These are phyloP conservation scores for Panicum virgatum DNA, from an alignment of 202 grass and related monocot species.

Conservation along the genomic window DNA sequence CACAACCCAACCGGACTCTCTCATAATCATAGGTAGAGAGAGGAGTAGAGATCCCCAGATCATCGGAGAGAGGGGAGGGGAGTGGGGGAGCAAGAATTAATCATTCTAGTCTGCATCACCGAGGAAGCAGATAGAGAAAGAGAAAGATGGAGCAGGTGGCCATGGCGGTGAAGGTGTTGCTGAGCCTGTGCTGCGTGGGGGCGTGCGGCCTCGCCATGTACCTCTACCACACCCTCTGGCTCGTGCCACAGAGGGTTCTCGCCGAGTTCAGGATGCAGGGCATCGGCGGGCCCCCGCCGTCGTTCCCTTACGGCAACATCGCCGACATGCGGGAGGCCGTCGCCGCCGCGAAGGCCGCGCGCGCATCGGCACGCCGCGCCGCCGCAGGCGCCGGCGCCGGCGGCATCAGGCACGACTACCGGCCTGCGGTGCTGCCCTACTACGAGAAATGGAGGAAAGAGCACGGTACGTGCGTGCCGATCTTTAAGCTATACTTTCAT, in stretches of 20 bases:
- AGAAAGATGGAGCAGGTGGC: constrained; percentile 1
- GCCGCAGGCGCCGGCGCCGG: neutral
- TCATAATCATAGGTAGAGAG: neutral
- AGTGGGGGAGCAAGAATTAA: neutral
- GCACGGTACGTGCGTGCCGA: constrained; percentile 64
- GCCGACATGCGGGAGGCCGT: constrained; percentile 65
- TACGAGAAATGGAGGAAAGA: constrained; percentile 94
- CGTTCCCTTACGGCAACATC: constrained; percentile 80
- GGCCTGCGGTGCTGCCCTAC: constrained; percentile 69
- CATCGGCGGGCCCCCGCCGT: constrained; percentile 67
- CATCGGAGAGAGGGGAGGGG: neutral
- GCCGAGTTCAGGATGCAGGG: constrained; percentile 60
- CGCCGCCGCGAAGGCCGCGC: constrained; percentile 33
- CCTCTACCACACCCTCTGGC: constrained; percentile 70
- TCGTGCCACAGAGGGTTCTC: constrained; percentile 63
- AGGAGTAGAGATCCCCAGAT: neutral
- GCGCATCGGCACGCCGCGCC: neutral
- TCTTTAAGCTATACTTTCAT: neutral
- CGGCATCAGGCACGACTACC: constrained; percentile 79
- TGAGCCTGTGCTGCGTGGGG: constrained; percentile 54
- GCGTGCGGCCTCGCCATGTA: constrained; percentile 65
- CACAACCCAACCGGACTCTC: neutral
- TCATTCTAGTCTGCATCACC: too few relatives aligned
- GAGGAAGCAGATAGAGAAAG: neutral
- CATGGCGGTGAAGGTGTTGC: constrained; percentile 42